These are phyloP conservation scores for Warburgia ugandensis DNA, from an alignment of 164 flowering plant species.

Conservation along the genomic window DNA sequence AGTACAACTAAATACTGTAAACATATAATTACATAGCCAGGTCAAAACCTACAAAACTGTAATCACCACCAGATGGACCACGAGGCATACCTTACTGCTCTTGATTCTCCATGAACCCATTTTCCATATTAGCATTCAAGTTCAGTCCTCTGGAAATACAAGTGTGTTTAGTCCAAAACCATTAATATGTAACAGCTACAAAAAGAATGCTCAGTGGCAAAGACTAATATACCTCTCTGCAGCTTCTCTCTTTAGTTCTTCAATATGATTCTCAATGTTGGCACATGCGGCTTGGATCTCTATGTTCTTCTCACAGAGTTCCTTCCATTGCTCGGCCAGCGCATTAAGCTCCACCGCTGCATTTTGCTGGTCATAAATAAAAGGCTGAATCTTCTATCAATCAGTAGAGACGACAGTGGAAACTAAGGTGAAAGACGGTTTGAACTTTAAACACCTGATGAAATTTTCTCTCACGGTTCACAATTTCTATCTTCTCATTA, in stretches of 20 bases:
- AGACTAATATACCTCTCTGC: conserved; percentile 44
- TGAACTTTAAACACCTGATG: no score
- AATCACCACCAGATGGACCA: no score
- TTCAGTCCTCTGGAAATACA: conserved; percentile 54
- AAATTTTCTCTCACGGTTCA: conserved; percentile 88
- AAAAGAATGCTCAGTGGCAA: background rate
- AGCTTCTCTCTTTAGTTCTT: conserved; percentile 58
- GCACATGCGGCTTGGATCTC: conserved; percentile 78
- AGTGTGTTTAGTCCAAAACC: background rate
- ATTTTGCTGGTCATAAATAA: conserved; percentile 61
- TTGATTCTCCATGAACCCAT: no score
- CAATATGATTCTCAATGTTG: conserved; percentile 42
- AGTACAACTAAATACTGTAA: no score
- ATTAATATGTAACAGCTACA: background rate
- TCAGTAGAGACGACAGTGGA: no score
- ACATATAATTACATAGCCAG: no score
- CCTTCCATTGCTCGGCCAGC: conserved; percentile 81
- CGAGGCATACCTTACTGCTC: no score
- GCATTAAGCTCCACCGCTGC: conserved; percentile 81
- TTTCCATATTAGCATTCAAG: conserved; percentile 39
- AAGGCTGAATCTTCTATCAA: no score
- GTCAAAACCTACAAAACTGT: no score
- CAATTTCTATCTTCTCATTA: conserved; percentile 67
- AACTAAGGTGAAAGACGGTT: no score
- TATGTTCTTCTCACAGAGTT: conserved; percentile 78